phyloP scores from a whole-genome alignment of 2,329 filamentous ascomycete genomes.

The Gyromitra esculenta region DNA sequence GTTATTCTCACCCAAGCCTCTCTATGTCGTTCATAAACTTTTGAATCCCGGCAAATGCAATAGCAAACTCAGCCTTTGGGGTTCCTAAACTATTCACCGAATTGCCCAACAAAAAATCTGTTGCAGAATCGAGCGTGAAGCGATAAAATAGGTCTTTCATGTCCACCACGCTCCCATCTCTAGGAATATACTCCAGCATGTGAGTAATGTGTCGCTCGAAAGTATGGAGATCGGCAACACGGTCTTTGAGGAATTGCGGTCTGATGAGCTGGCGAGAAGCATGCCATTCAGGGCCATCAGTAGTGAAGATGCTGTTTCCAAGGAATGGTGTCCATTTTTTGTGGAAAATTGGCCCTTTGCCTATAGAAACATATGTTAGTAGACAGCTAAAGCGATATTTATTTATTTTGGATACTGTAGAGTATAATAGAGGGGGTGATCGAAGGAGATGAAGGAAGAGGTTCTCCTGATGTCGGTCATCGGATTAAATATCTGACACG shows the following conservation, averaged over 20 bases:
- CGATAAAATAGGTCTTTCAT: conserved; percentile 82
- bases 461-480: not conserved
- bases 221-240: conserved; percentile 80
- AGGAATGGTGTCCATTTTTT: conserved; percentile 78
- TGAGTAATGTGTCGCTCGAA: conserved; percentile 82
- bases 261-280: conserved; percentile 81
- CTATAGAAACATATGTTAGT: conserved; percentile 32
- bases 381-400: not conserved
- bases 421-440: not conserved
- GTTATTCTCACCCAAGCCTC: conserved; percentile 67
- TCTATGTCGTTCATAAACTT: conserved; percentile 74
- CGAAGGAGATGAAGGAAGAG: not conserved
- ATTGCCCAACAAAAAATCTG: conserved; percentile 83
- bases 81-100: conserved; percentile 70
- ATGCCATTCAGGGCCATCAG: conserved; percentile 82
- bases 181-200: conserved; percentile 74
- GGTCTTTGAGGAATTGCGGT: conserved; percentile 86
- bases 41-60: conserved; percentile 83
- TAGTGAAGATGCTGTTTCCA: conserved; percentile 80
- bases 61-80: conserved; percentile 73
- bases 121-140: conserved; percentile 85
- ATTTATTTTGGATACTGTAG: too few species aligned
- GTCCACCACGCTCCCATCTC: conserved; percentile 71
- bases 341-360: conserved; percentile 81
- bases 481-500: not conserved